Base-by-base conservation (phyloP, 352 stramenopile species). In the Ophiocytium majus region DNA sequence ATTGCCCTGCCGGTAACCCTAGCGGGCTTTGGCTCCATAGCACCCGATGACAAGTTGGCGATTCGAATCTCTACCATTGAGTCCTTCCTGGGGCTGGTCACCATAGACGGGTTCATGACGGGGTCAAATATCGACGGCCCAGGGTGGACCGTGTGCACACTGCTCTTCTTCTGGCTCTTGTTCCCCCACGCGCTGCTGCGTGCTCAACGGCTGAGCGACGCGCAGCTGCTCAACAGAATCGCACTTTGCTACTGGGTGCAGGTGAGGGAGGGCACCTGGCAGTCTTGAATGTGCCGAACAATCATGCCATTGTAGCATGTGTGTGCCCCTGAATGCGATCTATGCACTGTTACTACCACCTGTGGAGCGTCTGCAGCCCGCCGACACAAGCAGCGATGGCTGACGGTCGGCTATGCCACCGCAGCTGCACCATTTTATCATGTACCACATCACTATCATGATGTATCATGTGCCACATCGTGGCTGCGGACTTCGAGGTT, bases 101-200 rank as follows among this genome's bases (percentile, higher is more conserved):
- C 76, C 9, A 28, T 81, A 23, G 37, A 63, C 76, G 37, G 34
- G 9, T 43, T 57, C 32, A 17, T 43, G 9, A 81, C 32, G 28
- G 76, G 36, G 9, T 36, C 76, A n/a, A 34, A 36, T 34, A 81
- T 81, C 76, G 57, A 81, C 36, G 23, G 34, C 5, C 34, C 50
- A 0, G 76, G 76, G 10, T 81, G 76, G 76, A 63, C 50, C 36
- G n/a, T 81, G 28, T 63, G 34, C 28, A 81, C 76, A 14, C 76
- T 81, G 1, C 28, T 57, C 76, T 49, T 81, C 76, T 57, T 81
- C 28, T 81, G 76, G 76, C 0, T 50, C 0, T 50, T 81, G 14
- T 81, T 81, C 76, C 76, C 76, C 28, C 0, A 19, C 28, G 50
- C 34, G 76, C 28, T 81, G 9, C 28, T 34, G 31, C 32, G 31